Percentiles rank a stretch among this genome's conserved stretches.
phyloP scores from a whole-genome alignment of 495 filamentous ascomycete genomes.

The Penicillium argentinense region DNA sequence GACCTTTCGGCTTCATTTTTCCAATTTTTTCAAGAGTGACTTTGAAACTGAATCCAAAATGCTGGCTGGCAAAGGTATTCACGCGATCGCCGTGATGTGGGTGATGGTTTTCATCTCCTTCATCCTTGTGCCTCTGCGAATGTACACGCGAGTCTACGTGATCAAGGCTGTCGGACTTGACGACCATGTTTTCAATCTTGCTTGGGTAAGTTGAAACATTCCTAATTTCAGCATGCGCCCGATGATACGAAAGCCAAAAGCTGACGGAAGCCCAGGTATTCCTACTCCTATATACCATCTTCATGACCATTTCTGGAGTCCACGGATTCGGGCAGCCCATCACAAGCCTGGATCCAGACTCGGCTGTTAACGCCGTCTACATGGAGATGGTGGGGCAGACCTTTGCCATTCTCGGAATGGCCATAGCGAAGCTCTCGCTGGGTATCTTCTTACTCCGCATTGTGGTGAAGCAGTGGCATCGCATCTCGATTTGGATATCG shows the following conservation, averaged over 20 bases:
- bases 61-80: constrained; percentile 18
- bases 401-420: constrained; percentile 23
- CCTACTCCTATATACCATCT: constrained; percentile 18
- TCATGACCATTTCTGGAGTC: constrained; percentile 12
- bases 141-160: constrained; percentile 19
- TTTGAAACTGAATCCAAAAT: constrained; percentile 6
- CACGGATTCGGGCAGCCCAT: constrained; percentile 22
- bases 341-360: constrained; percentile 6
- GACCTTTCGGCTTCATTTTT: no score
- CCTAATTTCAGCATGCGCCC: not conserved
- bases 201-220: constrained; percentile 9
- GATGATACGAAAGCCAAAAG: not conserved
- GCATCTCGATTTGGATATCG: constrained; percentile 19
- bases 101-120: constrained; percentile 19
- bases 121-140: constrained; percentile 15
- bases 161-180: constrained; percentile 15
- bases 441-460: constrained; percentile 22
- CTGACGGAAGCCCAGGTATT: constrained; percentile 12
- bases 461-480: constrained; percentile 23
- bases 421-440: constrained; percentile 24
- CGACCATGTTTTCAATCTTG: constrained; percentile 19
- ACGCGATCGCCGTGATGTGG: constrained; percentile 22
- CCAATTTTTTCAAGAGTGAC: no score
- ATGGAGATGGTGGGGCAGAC: constrained; percentile 22
- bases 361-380: constrained; percentile 19